Evolutionary conservation across 129 eudicot species (phyloP).

Genomic region (Tanacetum coccineum): DNA sequence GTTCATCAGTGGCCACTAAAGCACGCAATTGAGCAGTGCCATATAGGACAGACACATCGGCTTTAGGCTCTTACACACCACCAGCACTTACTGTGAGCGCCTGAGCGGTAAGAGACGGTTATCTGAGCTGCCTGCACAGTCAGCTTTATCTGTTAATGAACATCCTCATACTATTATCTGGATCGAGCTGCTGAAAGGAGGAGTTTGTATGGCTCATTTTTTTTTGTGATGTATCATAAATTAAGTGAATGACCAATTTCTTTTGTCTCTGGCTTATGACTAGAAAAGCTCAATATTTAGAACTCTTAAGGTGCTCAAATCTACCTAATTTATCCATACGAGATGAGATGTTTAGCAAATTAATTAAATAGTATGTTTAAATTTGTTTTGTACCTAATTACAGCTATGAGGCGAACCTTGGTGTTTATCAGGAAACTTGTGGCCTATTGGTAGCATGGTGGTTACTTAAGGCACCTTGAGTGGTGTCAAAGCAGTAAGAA

Average conservation of each 20-base stretch:
- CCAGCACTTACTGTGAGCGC: slow-evolving; percentile 56
- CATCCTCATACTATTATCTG: slow-evolving; percentile 63
- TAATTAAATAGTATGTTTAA: no score
- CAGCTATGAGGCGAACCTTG: no score
- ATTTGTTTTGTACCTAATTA: no score
- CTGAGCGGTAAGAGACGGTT: slow-evolving; percentile 88
- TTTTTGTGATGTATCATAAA: no score
- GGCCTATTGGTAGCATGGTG: slow-evolving; percentile 47
- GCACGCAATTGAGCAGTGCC: slow-evolving; percentile 41
- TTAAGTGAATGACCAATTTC: no score
- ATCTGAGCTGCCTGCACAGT: slow-evolving; percentile 73
- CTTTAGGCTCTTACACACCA: slow-evolving; percentile 69
- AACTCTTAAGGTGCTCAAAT: slow-evolving; percentile 34
- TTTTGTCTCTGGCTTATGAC: slow-evolving; percentile 59
- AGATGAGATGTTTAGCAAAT: background rate
- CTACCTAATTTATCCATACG: background rate
- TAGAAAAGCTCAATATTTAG: slow-evolving; percentile 32
- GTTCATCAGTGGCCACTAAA: slow-evolving; percentile 39
- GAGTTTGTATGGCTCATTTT: slow-evolving; percentile 77
- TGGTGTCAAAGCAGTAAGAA: slow-evolving; percentile 39
- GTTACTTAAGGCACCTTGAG: slow-evolving; percentile 54
- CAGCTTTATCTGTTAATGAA: slow-evolving; percentile 45
- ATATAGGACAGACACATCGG: slow-evolving; percentile 78
- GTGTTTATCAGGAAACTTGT: no score
- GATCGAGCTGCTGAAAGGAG: slow-evolving; percentile 98